Base-by-base conservation (phyloP, 495 filamentous ascomycete genomes). In the Aspergillus panamensis region DNA sequence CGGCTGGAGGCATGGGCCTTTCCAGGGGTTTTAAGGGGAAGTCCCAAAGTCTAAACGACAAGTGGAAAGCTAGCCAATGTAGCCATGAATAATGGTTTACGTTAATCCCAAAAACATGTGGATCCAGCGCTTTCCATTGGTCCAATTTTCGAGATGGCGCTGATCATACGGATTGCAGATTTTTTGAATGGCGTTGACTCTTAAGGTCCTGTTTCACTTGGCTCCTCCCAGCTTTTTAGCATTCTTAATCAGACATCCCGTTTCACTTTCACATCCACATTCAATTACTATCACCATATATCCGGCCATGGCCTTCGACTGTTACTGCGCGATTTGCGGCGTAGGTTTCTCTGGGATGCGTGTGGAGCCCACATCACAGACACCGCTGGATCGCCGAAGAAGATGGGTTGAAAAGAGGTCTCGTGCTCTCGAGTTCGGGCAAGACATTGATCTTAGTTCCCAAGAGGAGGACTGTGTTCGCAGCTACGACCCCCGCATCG, bases 321-420 rank as follows among this genome's bases (percentile, higher is more conserved):
- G 63, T 17, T 66, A 66, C 57, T 66, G 63, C 31, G 63, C 63
- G 32, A 59, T 66, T 12, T 66, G 63, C 44, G 63, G 63, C 33
- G 63, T 62, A 8, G 58, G 63, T 10, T 66, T 66, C 48, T 55
- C 57, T 20, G 63, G 63, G 5, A 60, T 66, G 60, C 58, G 59
- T 19, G 59, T 62, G 14, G 63, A 62, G 29, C 14, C 57, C 2
- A 60, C 55, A 13, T 66, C 63, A 14, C 54, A 66, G 43, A 50
- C 60, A 1, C 50, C 63, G 4, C 39, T 52, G 7, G 63, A 62
- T 29, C 60, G 55, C 10, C 63, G 63, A 21, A 20, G 58, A 29
- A 47, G 58, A n/a, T 66, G 58, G 57, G 56, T 66, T 37, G 63
- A 58, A n/a, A 62, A 59, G 37, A 42, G 61, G 48, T 58, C 51